Evolutionary conservation across 2,329 filamentous ascomycete species (phyloP).

Genomic region (Fusarium beomiforme): DNA sequence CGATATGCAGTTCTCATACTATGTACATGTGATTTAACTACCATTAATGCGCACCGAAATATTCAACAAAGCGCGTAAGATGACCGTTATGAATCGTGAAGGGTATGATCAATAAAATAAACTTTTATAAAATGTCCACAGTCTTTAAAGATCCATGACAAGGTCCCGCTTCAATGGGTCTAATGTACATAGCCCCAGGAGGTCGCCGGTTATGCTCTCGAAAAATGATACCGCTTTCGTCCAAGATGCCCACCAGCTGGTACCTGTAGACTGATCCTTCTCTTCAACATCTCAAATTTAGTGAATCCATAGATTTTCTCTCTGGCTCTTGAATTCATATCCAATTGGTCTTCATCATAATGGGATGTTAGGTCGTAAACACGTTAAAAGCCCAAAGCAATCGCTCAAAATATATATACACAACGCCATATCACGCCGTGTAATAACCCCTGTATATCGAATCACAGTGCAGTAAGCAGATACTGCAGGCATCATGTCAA

Average conservation of each 20-base stretch:
- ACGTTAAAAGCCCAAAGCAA: not conserved
- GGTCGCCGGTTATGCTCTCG: constrained; percentile 4
- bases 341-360: not conserved
- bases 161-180: not conserved
- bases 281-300: not conserved
- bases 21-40: too few relatives aligned
- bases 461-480: not conserved
- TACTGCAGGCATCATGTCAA: constrained; percentile 30
- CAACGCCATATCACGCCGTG: not conserved
- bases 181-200: not conserved
- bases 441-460: not conserved
- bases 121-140: not conserved
- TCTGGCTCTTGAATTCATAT: not conserved
- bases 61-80: too few relatives aligned
- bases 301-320: not conserved
- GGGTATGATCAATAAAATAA: not conserved
- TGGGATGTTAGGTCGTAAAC: constrained; percentile 13
- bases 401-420: constrained; percentile 12
- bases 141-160: not conserved
- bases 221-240: constrained; percentile 24
- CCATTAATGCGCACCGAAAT: too few relatives aligned
- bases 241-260: constrained; percentile 1
- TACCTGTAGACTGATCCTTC: not conserved
- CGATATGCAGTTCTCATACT: too few relatives aligned
- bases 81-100: not conserved